These are phyloP conservation scores for Multifurca ochricompacta DNA, from an alignment of 768 basidiomycete genomes.

Conservation along the genomic window DNA sequence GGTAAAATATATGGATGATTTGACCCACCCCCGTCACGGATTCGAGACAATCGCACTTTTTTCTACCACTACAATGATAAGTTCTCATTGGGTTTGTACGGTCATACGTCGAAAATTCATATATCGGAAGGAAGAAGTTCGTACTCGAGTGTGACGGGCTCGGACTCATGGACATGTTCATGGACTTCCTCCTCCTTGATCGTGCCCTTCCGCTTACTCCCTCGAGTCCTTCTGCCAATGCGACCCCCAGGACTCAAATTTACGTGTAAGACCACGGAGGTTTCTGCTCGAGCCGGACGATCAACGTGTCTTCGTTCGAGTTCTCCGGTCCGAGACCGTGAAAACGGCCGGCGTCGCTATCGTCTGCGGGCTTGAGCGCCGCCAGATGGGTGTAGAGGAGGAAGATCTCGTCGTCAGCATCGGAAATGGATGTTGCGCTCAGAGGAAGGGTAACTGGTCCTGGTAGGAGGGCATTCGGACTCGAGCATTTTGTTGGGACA, in stretches of 20 bases:
- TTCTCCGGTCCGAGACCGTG: constrained; percentile 61
- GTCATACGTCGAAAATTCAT: too few species aligned
- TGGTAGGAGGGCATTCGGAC: background rate
- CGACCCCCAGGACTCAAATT: background rate
- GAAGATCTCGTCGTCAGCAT: constrained; percentile 66
- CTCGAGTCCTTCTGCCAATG: constrained; percentile 15
- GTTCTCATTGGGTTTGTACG: too few species aligned
- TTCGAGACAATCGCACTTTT: too few species aligned
- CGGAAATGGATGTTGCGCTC: constrained; percentile 33
- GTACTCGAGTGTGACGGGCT: too few species aligned
- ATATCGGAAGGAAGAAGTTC: too few species aligned
- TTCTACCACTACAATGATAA: too few species aligned
- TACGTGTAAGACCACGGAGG: constrained; percentile 5
- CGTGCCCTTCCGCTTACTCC: background rate
- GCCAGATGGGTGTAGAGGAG: constrained; percentile 34
- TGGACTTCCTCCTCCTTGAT: background rate
- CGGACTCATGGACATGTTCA: too few species aligned
- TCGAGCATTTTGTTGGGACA: too few species aligned
- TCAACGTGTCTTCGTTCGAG: constrained; percentile 49
- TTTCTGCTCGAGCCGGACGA: constrained; percentile 46
- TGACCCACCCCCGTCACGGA: too few species aligned
- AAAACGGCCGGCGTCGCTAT: constrained; percentile 27
- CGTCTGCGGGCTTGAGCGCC: constrained; percentile 28
- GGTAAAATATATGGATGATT: too few species aligned
- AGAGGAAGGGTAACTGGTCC: constrained; percentile 24